These are phyloP conservation scores for Hymenotorrendiella dingleyae DNA, from an alignment of 2,329 filamentous ascomycete genomes.

Conservation along the genomic window DNA sequence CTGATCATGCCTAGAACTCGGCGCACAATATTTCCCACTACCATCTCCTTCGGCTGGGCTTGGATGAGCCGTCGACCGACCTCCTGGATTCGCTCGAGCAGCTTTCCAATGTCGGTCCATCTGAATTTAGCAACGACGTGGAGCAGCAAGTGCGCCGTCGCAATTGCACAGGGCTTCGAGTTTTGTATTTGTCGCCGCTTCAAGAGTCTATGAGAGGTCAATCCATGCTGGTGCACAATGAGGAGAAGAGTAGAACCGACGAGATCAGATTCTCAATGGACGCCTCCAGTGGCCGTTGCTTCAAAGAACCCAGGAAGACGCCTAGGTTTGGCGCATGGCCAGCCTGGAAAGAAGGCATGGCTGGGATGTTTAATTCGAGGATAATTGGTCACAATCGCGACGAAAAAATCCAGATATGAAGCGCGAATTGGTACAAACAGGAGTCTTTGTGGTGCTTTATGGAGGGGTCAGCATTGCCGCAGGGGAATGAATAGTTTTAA, in stretches of 20 bases:
- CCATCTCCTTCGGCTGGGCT: conserved; percentile 82
- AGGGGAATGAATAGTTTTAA: too few relatives aligned
- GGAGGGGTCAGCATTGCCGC: too few relatives aligned
- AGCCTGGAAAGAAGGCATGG: conserved; percentile 46
- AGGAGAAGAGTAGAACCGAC: conserved; percentile 37
- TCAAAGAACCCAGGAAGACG: conserved; percentile 74
- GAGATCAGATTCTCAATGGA: conserved; percentile 80
- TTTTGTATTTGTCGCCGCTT: conserved; percentile 87
- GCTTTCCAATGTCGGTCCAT: conserved; percentile 68
- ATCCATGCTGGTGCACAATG: conserved; percentile 12
- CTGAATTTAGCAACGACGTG: conserved; percentile 79
- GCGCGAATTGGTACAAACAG: too few relatives aligned
- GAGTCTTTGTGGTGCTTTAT: too few relatives aligned
- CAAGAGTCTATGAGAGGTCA: conserved; percentile 51
- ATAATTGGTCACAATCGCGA: too few relatives aligned
- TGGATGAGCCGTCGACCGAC: conserved; percentile 68
- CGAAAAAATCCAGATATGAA: too few relatives aligned
- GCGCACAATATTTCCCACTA: conserved; percentile 89
- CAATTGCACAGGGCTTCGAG: conserved; percentile 82
- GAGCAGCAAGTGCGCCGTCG: conserved; percentile 82
- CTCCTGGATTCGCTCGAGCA: conserved; percentile 73
- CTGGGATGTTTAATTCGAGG: too few relatives aligned
- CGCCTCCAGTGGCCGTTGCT: conserved; percentile 67
- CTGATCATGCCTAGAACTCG: conserved; percentile 85
- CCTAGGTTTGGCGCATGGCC: conserved; percentile 67